These are phyloP conservation scores for Colletotrichum kahawae DNA, from an alignment of 2,329 filamentous ascomycete genomes.

Conservation along the genomic window DNA sequence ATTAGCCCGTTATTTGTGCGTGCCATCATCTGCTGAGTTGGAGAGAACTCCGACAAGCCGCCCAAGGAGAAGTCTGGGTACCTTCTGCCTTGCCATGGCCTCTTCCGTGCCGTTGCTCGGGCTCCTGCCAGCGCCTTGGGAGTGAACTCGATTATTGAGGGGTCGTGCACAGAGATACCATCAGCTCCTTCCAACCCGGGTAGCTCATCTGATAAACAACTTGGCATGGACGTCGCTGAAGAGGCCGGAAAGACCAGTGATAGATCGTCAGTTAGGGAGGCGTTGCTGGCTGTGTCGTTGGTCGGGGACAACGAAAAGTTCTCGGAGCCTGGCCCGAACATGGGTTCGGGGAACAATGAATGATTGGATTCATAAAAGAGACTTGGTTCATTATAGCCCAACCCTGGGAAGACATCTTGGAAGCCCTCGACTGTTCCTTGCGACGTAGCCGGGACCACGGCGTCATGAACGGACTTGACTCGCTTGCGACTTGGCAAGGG, in stretches of 20 bases:
- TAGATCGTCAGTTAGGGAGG: background rate
- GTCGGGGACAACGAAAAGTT: background rate
- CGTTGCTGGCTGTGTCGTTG: background rate
- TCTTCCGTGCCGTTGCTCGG: background rate
- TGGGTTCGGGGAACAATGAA: background rate
- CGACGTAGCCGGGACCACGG: background rate
- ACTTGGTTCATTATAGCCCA: background rate
- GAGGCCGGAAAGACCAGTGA: background rate
- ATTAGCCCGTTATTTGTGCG: conserved; percentile 40
- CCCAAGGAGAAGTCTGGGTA: background rate
- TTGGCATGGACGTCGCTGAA: background rate
- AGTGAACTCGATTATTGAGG: background rate
- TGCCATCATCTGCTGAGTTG: conserved; percentile 28
- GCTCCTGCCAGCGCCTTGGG: no score
- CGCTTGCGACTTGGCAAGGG: background rate
- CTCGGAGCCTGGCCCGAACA: background rate
- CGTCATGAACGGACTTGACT: background rate
- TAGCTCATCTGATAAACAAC: background rate
- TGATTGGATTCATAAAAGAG: background rate
- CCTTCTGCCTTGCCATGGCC: background rate
- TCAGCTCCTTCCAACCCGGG: background rate
- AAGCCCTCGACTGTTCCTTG: background rate
- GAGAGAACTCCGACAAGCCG: conserved; percentile 16
- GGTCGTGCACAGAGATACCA: background rate
- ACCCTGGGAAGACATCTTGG: background rate